These are phyloP conservation scores for Phialemonium atrogriseum DNA, from an alignment of 2,329 filamentous ascomycete species.

Conservation along the genomic window DNA sequence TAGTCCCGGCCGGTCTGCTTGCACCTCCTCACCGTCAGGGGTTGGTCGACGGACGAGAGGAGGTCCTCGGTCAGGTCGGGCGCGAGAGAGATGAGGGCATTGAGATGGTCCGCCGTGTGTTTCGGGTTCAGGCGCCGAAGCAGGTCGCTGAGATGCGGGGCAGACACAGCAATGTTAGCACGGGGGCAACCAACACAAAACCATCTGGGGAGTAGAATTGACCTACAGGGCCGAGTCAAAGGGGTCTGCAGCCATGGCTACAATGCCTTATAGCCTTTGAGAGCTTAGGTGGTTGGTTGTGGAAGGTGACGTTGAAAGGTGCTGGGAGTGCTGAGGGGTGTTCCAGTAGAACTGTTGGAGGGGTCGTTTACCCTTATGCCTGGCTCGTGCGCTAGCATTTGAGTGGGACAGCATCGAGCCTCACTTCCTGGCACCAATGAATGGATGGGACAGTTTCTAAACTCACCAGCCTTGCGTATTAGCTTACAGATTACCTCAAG, in stretches of 20 bases:
- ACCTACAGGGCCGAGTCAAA: slow-evolving; percentile 71
- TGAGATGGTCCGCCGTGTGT: slow-evolving; percentile 80
- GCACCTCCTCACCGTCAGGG: slow-evolving; percentile 78
- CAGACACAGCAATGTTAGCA: too few species aligned
- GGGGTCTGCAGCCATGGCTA: slow-evolving; percentile 44
- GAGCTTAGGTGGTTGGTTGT: not conserved
- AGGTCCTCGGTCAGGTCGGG: slow-evolving; percentile 95
- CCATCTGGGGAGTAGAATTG: not conserved
- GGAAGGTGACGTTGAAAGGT: too few species aligned
- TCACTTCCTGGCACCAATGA: too few species aligned
- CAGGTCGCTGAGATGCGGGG: slow-evolving; percentile 76
- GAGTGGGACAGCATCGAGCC: too few species aligned
- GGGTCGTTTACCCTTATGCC: too few species aligned
- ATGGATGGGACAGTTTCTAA: too few species aligned
- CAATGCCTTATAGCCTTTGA: slow-evolving; percentile 28
- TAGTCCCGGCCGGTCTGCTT: slow-evolving; percentile 87
- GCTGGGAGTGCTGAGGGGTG: not conserved
- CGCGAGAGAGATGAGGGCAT: slow-evolving; percentile 77
- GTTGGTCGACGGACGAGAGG: slow-evolving; percentile 94
- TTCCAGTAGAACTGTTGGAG: not conserved
- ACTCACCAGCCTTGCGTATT: too few species aligned
- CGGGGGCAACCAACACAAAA: slow-evolving; percentile 2
- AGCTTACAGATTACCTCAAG: too few species aligned
- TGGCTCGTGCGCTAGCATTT: too few species aligned
- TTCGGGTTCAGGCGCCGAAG: slow-evolving; percentile 96